Conservation (phyloP, 1,139 yeast genomes). For the Candida sojae region DNA sequence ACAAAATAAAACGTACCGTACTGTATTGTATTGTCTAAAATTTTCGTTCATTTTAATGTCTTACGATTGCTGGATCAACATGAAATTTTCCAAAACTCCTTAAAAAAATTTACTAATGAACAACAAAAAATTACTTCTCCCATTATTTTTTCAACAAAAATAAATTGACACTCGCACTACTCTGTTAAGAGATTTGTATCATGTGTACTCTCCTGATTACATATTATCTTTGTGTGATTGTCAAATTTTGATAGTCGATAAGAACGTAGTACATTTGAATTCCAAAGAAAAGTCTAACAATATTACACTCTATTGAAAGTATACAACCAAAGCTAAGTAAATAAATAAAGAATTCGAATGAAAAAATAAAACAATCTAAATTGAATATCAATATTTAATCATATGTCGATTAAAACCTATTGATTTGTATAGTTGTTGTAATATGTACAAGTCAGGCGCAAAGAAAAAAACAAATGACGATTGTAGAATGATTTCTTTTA, state of each 20-base stretch:
- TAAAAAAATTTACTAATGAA: background rate
- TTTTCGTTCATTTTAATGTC: background rate
- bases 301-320: background rate
- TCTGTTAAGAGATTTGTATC: background rate
- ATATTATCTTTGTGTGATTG: background rate
- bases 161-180: background rate
- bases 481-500: background rate
- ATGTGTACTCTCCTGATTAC: background rate
- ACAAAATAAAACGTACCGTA: too few species aligned
- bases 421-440: background rate
- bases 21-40: too few species aligned
- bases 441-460: too few species aligned
- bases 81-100: background rate
- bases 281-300: background rate
- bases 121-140: too few species aligned
- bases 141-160: background rate
- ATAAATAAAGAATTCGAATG: background rate
- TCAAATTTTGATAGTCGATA: background rate
- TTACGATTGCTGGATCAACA: background rate
- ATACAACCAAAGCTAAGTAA: background rate
- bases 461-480: background rate
- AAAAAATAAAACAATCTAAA: background rate
- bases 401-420: background rate
- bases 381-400: too few species aligned
- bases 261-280: too few species aligned